These are phyloP conservation scores for Zymoseptoria passerinii DNA, from an alignment of 2,329 filamentous ascomycete species.

Conservation along the genomic window DNA sequence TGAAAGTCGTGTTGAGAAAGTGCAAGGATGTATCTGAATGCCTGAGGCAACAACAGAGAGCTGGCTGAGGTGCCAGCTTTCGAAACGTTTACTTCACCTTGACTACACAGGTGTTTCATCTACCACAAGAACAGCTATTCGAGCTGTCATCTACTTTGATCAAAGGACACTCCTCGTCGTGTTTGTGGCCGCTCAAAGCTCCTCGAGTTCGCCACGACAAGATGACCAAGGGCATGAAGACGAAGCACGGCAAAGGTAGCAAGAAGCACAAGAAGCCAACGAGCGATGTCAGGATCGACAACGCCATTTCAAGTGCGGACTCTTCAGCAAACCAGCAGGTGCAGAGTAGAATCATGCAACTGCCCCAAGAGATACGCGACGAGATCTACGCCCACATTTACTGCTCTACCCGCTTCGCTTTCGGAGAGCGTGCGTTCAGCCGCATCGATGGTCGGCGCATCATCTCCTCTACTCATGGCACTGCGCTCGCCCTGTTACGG, in stretches of 20 bases:
- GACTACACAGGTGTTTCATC: too few species aligned
- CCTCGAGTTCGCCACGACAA: too few species aligned
- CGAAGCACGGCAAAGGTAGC: background rate
- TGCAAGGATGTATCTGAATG: too few species aligned
- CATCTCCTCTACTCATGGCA: slow-evolving; percentile 5
- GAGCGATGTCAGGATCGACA: background rate
- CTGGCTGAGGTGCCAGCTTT: too few species aligned
- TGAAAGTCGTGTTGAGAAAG: too few species aligned
- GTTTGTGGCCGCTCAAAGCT: too few species aligned
- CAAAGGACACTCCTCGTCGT: too few species aligned
- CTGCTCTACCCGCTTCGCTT: slow-evolving; percentile 5
- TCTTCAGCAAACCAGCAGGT: background rate
- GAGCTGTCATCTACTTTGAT: too few species aligned
- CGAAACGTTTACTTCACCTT: too few species aligned
- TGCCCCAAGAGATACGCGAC: slow-evolving; percentile 14
- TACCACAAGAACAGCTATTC: too few species aligned
- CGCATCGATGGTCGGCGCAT: slow-evolving; percentile 5
- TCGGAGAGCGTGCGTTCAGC: slow-evolving; percentile 6
- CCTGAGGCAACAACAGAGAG: too few species aligned
- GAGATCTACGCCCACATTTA: slow-evolving; percentile 10
- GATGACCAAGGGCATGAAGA: too few species aligned
- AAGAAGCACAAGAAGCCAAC: background rate
- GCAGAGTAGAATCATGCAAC: slow-evolving; percentile 4
- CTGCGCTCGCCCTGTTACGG: slow-evolving; percentile 7
- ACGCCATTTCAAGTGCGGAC: background rate